Evolutionary conservation across 495 filamentous ascomycete species (phyloP).

Genomic region (Schizothecium vesticola): DNA sequence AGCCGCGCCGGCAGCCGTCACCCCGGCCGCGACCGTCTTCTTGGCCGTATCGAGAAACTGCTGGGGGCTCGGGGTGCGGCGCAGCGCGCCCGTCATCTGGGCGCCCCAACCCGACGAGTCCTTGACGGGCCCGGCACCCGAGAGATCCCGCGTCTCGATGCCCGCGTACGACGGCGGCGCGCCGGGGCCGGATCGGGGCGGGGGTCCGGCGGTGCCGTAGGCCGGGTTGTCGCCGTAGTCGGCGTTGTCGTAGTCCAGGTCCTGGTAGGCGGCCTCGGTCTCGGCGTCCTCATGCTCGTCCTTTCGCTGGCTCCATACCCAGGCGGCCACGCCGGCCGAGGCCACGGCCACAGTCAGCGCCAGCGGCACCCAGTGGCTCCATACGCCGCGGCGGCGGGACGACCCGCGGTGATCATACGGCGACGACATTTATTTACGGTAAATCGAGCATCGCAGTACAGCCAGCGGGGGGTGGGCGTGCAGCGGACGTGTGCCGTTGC

Average conservation of each 20-base stretch:
- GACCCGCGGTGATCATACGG: conserved; percentile 64
- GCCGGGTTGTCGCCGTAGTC: conserved; percentile 49
- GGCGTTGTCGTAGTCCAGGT: conserved; percentile 47
- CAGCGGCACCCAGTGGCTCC: conserved; percentile 80
- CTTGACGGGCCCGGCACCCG: conserved; percentile 26
- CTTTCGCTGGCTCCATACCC: conserved; percentile 85
- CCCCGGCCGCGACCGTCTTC: conserved; percentile 67
- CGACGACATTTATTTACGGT: conserved; percentile 71
- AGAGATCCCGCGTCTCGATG: conserved; percentile 32
- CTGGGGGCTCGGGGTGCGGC: conserved; percentile 83
- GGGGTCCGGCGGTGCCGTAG: conserved; percentile 43
- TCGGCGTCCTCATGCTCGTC: conserved; percentile 59
- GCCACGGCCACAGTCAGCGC: conserved; percentile 79
- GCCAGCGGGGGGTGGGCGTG: conserved; percentile 2
- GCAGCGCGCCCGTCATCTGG: conserved; percentile 75
- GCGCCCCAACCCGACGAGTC: conserved; percentile 54
- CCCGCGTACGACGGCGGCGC: conserved; percentile 36
- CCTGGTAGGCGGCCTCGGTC: conserved; percentile 30
- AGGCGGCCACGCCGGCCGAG: conserved; percentile 76
- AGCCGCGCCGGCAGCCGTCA: conserved; percentile 77
- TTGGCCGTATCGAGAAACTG: conserved; percentile 77
- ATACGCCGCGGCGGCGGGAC: conserved; percentile 61
- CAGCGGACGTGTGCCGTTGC: background rate
- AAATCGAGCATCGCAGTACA: conserved; percentile 26
- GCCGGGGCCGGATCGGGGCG: conserved; percentile 22